Evolutionary conservation across 805 yeast species (phyloP).

Genomic region (Metschnikowia aberdeeniae): DNA sequence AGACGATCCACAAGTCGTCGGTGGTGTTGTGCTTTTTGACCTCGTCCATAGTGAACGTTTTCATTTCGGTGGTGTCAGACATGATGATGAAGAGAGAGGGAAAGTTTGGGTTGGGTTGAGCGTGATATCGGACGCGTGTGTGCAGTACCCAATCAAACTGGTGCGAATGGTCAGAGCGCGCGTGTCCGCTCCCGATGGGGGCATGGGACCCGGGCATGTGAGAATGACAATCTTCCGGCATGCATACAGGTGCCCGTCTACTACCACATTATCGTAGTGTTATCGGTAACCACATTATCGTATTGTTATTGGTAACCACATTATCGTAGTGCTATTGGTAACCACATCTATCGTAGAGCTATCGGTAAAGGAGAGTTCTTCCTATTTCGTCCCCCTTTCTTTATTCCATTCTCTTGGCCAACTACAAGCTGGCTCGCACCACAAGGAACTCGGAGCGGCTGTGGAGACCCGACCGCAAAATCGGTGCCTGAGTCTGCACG

Average conservation of each 20-base stretch:
- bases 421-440: conserved; percentile 10
- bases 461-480: conserved; percentile 7
- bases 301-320: too few relatives aligned
- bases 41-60: conserved; percentile 53
- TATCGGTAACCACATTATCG: too few relatives aligned
- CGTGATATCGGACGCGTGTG: neutral
- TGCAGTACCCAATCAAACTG: conserved; percentile 18
- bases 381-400: too few relatives aligned
- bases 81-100: conserved; percentile 2
- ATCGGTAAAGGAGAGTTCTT: too few relatives aligned
- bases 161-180: conserved; percentile 8
- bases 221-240: too few relatives aligned
- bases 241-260: too few relatives aligned
- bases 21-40: conserved; percentile 37
- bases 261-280: too few relatives aligned
- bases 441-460: conserved; percentile 14
- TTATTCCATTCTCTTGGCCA: neutral
- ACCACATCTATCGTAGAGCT: too few relatives aligned
- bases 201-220: neutral
- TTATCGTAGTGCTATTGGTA: too few relatives aligned
- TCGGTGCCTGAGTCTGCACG: conserved; percentile 5
- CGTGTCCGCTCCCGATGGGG: neutral
- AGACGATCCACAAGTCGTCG: conserved; percentile 43
- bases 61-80: conserved; percentile 23
- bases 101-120: neutral